Evolutionary conservation across 2,329 filamentous ascomycete genomes (phyloP).

Genomic region (Neonectria ditissima): DNA sequence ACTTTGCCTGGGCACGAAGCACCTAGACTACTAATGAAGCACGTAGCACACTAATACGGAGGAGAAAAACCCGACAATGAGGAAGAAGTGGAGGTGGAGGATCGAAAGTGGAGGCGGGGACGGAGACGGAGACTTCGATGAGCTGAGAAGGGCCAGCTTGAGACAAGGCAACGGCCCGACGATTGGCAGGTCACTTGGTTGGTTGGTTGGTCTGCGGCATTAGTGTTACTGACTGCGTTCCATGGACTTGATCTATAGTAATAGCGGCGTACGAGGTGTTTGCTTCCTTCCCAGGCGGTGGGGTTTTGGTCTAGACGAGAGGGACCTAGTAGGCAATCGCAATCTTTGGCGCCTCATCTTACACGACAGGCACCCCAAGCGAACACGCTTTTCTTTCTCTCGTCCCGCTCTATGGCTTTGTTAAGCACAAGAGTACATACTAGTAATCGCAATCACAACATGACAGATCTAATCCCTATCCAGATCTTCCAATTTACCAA

Average conservation of each 20-base stretch:
- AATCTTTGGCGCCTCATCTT: not conserved
- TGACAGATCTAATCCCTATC: not conserved
- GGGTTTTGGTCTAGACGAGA: not conserved
- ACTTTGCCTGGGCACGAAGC: not conserved
- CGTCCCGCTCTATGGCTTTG: not conserved
- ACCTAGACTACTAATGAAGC: not conserved
- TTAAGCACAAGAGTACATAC: not conserved
- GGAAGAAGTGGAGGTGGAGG: not conserved
- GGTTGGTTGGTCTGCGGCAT: not conserved
- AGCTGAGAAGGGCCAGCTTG: not conserved
- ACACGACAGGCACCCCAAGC: not conserved
- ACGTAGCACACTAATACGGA: not conserved
- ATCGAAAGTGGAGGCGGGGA: not conserved
- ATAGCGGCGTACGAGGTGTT: too few relatives aligned
- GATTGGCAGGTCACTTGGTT: not conserved
- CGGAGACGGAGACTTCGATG: not conserved
- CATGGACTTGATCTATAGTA: too few relatives aligned
- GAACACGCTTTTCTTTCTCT: not conserved
- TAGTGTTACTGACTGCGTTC: too few relatives aligned
- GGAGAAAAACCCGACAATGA: not conserved
- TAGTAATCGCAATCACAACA: not conserved
- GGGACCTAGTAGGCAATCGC: not conserved
- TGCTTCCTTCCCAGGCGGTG: too few relatives aligned
- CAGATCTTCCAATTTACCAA: conserved; percentile 6
- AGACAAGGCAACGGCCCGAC: not conserved